Evolutionary conservation across 176 grass and related monocot species (phyloP).

Genomic region (Saccharum officinarum): DNA sequence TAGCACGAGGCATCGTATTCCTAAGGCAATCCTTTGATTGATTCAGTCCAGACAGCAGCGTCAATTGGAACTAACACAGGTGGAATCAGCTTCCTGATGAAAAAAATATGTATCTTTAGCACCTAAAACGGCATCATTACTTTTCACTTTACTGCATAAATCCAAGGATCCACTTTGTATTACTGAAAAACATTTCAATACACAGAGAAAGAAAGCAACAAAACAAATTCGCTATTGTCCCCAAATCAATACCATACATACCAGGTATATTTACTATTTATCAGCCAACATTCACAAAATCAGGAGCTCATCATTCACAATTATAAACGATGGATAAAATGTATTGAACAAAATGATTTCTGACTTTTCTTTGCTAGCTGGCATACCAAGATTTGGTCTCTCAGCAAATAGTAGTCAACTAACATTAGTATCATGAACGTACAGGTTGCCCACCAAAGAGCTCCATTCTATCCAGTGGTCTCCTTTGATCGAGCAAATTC

Average conservation of each 20-base stretch:
- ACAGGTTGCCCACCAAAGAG: slow-evolving; percentile 8
- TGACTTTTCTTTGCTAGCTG: slow-evolving; percentile 25
- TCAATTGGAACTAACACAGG: background rate
- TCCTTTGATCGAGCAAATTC: slow-evolving; percentile 25
- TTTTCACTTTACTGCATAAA: background rate
- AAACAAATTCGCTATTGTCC: background rate
- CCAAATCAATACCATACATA: background rate
- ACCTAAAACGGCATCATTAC: background rate
- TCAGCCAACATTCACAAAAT: background rate
- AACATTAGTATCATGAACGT: background rate
- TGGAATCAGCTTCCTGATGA: background rate
- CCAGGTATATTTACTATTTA: background rate
- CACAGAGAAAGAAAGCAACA: background rate
- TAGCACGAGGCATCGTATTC: background rate
- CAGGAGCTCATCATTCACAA: background rate
- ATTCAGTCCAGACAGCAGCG: background rate
- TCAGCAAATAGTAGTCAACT: slow-evolving; percentile 34
- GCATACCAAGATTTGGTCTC: slow-evolving; percentile 20
- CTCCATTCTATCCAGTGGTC: slow-evolving; percentile 20
- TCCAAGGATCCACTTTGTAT: background rate
- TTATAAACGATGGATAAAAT: background rate
- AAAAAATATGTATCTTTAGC: background rate
- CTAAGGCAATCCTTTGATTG: background rate
- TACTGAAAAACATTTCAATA: background rate
- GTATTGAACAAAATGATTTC: background rate